Percentiles rank a stretch among this genome's conserved stretches.
phyloP scores from a whole-genome alignment of 2,329 filamentous ascomycete species.

The Clathrospora elynae region DNA sequence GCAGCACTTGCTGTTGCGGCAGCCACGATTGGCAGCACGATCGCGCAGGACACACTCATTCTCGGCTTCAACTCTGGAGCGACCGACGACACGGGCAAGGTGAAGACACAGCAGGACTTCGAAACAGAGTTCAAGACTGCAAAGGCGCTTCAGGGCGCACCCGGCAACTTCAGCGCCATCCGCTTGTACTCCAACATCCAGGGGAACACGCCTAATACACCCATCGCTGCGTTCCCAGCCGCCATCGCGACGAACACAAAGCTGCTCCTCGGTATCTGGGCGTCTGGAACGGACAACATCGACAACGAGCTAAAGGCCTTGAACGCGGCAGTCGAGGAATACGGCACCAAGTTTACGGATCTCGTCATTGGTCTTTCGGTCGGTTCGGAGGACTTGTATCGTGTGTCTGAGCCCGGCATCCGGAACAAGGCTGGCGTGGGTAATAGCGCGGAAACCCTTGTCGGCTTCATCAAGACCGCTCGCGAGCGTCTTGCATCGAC shows the following conservation, averaged over 20 bases:
- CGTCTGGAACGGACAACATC: slow-evolving; percentile 59
- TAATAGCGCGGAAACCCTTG: slow-evolving; percentile 64
- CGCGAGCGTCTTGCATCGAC: slow-evolving; percentile 64
- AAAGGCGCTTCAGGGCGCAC: slow-evolving; percentile 64
- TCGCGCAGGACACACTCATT: slow-evolving; percentile 31
- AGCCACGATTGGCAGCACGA: slow-evolving; percentile 26
- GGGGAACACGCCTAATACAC: slow-evolving; percentile 64
- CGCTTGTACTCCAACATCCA: slow-evolving; percentile 77
- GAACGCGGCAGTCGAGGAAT: slow-evolving; percentile 36
- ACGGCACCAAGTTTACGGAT: slow-evolving; percentile 58
- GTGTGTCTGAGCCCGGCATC: slow-evolving; percentile 69
- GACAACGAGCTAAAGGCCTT: slow-evolving; percentile 45
- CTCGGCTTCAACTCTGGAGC: slow-evolving; percentile 46
- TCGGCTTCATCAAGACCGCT: slow-evolving; percentile 59
- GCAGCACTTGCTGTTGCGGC: slow-evolving; percentile 30
- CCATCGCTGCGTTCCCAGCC: slow-evolving; percentile 59
- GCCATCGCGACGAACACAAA: slow-evolving; percentile 44
- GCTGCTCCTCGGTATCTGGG: slow-evolving; percentile 48
- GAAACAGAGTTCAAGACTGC: slow-evolving; percentile 71
- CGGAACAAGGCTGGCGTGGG: slow-evolving; percentile 67
- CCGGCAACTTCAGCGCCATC: slow-evolving; percentile 68
- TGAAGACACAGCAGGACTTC: slow-evolving; percentile 69
- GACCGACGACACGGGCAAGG: slow-evolving; percentile 32
- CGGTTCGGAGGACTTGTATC: slow-evolving; percentile 64
- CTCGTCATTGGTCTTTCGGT: slow-evolving; percentile 46